Evolutionary conservation across 768 basidiomycete genomes (phyloP), one percentile per base, ranked within the genome.

Genomic region (Hericium erinaceus): DNA sequence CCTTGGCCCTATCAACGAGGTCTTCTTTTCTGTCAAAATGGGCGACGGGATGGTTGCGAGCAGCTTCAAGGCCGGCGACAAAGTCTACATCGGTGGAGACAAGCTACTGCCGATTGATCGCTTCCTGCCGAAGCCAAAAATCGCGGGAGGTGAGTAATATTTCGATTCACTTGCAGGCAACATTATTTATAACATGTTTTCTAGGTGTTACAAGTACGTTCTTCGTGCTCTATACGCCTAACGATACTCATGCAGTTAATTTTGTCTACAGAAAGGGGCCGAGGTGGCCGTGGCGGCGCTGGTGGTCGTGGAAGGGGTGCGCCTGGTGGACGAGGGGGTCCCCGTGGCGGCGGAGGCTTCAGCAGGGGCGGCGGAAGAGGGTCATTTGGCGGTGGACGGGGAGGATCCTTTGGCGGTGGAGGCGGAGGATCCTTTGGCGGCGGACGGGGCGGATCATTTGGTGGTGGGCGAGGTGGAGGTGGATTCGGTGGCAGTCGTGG

Each of bases 1-100:
- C 64, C 81, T 99, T n/a, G 97, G 97, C 2, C 95, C 97, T 15
- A 95, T 99, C 70, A 99, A 97, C 69, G 93, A 98, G 69, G 94
- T 98, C 58, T 98, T 84, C 73, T 98, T 99, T 68, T 95, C 94
- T 2, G 81, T 99, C 62, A 99, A 98, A 77, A 97, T 98, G 89
- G 83, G 86, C 18, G 87, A 90, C 58, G 97, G 97, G 37, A 93
- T 98, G 87, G 83, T 95, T 51, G 95, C 97, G 8, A 87, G 75
- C 63, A 93, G 91, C 70, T 99, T 99, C 75, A 90, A 95, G 75
- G 91, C 89, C 67, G 97, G 97, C 48, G 97, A 99, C 76, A 98
- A 95, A 69, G 91, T 99, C 48, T 99, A 91, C 71, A 98, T 99
- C 67, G 91, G 84, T 41, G 87, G 87, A n/a, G 97, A 99, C 76